Base-by-base conservation (phyloP, 2,329 filamentous ascomycete species). In the Rhynchosporium secalis region DNA sequence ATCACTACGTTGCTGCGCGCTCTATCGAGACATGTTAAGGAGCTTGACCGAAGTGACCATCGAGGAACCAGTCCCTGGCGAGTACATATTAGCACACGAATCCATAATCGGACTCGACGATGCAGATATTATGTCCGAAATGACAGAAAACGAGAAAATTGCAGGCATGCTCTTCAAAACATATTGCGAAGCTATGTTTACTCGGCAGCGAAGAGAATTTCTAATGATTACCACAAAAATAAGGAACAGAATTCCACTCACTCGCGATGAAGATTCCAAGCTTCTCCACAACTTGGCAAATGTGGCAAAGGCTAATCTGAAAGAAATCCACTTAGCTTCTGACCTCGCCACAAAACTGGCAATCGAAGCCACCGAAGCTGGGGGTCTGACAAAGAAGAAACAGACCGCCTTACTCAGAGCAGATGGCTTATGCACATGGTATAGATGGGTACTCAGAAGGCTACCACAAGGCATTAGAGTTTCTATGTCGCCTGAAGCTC, bases 21-120 rank as follows among this genome's bases (percentile, higher is more conserved):
- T 57, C n/a, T 57, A 57, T 12, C 31, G 55, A 33, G 43, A 48
- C 9, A 26, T 20, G 4, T 47, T 57, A 29, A 57, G 55, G 15
- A 8, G 7, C 46, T 29, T 57, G 20, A 28, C 15, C 28, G 45
- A 38, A 13, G 41, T 57, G 20, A 45, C 41, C 13, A 57, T 57
- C 28, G 29, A 13, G 1, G 55, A 57, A 31, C 7, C 28, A 33
- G 29, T 38, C 12, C 55, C 55, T 46, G 55, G 55, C 33, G 41
- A 36, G 29, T 57, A 36, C 41, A 48, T n/a, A 36, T 31, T 57
- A 6, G 38, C 13, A 8, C 43, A 57, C 10, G 55, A 15, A 20
- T 38, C 55, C 9, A 9, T 46, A 13, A 7, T 47, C 8, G 41
- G 10, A 20, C 4, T 28, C 28, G 41, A 26, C n/a, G 46, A 48